Conservation (phyloP, 805 yeast genomes). For the Schizosaccharomyces octosporus region DNA sequence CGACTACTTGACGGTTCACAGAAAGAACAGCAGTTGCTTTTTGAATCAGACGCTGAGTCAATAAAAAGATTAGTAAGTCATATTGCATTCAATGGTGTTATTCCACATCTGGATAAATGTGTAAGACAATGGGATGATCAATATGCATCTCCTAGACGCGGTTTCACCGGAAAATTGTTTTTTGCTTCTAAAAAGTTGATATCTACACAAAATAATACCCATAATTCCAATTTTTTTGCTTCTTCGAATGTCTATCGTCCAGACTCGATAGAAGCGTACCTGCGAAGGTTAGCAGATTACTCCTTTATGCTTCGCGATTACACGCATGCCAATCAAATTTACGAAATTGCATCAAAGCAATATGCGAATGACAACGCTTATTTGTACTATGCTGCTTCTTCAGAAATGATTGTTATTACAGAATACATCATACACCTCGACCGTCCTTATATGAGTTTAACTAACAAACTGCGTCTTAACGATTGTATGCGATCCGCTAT, state of each 20-base stretch:
- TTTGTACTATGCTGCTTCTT: neutral
- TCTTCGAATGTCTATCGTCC: neutral
- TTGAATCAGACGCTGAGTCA: neutral
- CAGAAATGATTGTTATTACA: neutral
- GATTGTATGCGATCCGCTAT: neutral
- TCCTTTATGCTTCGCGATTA: neutral
- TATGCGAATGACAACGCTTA: neutral
- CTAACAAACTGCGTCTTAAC: neutral
- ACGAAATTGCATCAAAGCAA: neutral
- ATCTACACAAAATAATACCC: constrained; percentile 10
- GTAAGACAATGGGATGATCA: constrained; percentile 71
- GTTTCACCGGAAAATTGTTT: constrained; percentile 53
- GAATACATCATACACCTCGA: neutral
- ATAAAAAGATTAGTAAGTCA: constrained; percentile 15
- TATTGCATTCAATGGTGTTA: constrained; percentile 23
- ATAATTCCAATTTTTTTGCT: neutral
- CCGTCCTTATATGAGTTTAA: neutral
- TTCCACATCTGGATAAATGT: constrained; percentile 70
- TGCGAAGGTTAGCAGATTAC: neutral
- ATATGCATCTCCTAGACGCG: constrained; percentile 46
- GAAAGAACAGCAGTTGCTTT: neutral
- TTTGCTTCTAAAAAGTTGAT: constrained; percentile 39
- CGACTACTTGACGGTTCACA: constrained; percentile 1
- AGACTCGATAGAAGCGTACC: neutral
- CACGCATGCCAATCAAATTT: neutral